phyloP scores from a whole-genome alignment of 176 grass and related monocot species.

The Cocos nucifera region DNA sequence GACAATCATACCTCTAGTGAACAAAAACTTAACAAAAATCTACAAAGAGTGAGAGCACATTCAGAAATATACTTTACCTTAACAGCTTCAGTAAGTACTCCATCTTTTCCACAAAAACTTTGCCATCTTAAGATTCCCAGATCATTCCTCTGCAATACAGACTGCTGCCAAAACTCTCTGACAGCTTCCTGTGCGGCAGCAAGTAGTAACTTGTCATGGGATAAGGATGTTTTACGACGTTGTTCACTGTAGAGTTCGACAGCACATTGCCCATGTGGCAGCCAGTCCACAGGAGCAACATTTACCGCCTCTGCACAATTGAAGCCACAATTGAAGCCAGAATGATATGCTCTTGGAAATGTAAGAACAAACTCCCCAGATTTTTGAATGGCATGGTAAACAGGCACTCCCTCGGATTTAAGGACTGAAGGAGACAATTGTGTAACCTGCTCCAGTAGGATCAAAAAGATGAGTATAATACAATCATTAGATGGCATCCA shows the following conservation, averaged over 20 bases:
- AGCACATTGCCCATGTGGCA: conserved; percentile 72
- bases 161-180: conserved; percentile 37
- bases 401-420: conserved; percentile 74
- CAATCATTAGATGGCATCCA: background rate
- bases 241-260: conserved; percentile 78
- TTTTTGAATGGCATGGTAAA: conserved; percentile 70
- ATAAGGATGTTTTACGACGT: conserved; percentile 71
- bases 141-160: conserved; percentile 12
- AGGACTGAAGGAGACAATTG: conserved; percentile 90
- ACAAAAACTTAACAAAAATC: no score
- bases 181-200: conserved; percentile 52
- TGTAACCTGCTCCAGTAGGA: conserved; percentile 60
- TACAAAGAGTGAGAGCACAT: no score
- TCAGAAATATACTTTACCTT: conserved; percentile 35
- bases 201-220: conserved; percentile 84
- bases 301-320: conserved; percentile 98
- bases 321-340: conserved; percentile 95
- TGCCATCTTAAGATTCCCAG: conserved; percentile 29
- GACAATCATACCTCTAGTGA: background rate
- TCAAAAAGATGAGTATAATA: conserved; percentile 9
- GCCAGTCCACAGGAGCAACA: conserved; percentile 79
- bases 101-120: conserved; percentile 54
- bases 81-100: conserved; percentile 48
- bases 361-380: conserved; percentile 78
- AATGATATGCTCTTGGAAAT: conserved; percentile 83